A percentile compares a stretch with the other conserved stretches of the same genome.
phyloP scores from a whole-genome alignment of 805 yeast genomes.

The baker's yeast (Saccharomyces cerevisiae) region DNA sequence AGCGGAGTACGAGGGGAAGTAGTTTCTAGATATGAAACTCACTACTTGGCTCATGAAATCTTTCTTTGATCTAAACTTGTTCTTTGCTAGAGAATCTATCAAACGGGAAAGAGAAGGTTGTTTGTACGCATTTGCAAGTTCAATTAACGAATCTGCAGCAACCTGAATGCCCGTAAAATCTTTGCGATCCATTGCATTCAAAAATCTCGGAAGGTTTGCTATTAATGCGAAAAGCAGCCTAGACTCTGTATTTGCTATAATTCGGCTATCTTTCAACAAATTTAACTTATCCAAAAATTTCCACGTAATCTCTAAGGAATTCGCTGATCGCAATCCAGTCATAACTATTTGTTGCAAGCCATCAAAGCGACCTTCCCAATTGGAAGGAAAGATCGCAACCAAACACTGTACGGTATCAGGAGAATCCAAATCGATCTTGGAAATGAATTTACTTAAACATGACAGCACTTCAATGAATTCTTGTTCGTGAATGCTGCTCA shows the following conservation, averaged over 20 bases:
- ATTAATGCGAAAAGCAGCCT: conserved; percentile 65
- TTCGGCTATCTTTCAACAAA: conserved; percentile 57
- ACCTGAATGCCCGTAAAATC: conserved; percentile 43
- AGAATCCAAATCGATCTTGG: conserved; percentile 79
- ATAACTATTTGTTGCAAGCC: conserved; percentile 75
- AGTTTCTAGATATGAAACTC: conserved; percentile 54
- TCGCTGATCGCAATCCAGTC: conserved; percentile 76
- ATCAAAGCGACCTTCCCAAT: conserved; percentile 91
- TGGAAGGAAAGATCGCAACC: conserved; percentile 80
- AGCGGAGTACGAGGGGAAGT: conserved; percentile 68
- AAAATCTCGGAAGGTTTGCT: conserved; percentile 74
- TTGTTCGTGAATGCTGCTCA: conserved; percentile 83
- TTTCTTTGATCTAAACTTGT: conserved; percentile 78
- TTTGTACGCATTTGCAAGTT: conserved; percentile 50
- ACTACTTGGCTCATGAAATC: conserved; percentile 82
- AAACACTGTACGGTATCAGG: conserved; percentile 78
- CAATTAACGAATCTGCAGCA: conserved; percentile 49
- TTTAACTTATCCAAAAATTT: conserved; percentile 66
- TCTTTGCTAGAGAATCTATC: conserved; percentile 65
- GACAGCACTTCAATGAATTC: conserved; percentile 86
- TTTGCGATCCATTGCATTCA: conserved; percentile 64
- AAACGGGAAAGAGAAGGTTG: conserved; percentile 60
- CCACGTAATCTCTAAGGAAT: conserved; percentile 70
- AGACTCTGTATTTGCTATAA: conserved; percentile 64
- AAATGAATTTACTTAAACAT: conserved; percentile 69